These are phyloP conservation scores for Globisporangium parvum DNA, from an alignment of 352 stramenopile species.

Conservation along the genomic window DNA sequence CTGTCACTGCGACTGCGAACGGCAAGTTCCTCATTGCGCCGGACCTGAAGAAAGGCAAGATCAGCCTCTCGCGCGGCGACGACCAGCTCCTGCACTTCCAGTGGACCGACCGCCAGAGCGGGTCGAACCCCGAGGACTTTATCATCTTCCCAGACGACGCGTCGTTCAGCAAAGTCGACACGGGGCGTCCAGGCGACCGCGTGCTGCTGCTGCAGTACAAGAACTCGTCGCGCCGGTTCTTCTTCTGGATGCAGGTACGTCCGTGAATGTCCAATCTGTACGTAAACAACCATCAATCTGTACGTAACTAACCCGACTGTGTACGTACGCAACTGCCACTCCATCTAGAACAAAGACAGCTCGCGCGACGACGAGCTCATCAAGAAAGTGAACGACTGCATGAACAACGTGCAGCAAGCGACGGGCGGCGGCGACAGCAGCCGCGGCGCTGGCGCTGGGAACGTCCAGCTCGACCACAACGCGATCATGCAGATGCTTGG, in stretches of 20 bases:
- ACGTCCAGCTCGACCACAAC: conserved; percentile 85
- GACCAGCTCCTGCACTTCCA: conserved; percentile 92
- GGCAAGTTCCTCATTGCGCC: conserved; percentile 87
- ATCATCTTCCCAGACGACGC: conserved; percentile 92
- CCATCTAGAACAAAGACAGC: conserved; percentile 72
- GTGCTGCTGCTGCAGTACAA: conserved; percentile 93
- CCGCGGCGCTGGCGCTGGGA: conserved; percentile 27
- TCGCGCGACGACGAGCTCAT: conserved; percentile 82
- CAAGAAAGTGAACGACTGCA: conserved; percentile 87
- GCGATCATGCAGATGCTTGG: conserved; percentile 90
- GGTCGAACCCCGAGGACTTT: conserved; percentile 83
- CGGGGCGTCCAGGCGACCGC: conserved; percentile 74
- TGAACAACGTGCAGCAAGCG: conserved; percentile 78
- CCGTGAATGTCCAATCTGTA: background rate
- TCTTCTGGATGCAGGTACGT: conserved; percentile 93
- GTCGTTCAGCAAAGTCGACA: conserved; percentile 85
- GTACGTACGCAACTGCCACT: background rate
- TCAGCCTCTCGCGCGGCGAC: conserved; percentile 80
- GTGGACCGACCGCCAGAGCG: conserved; percentile 88
- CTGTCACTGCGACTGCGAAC: conserved; percentile 53
- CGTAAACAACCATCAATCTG: background rate
- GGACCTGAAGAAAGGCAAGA: conserved; percentile 88
- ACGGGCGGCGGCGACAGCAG: conserved; percentile 21
- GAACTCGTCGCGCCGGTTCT: conserved; percentile 88
- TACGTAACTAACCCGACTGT: background rate